These are phyloP conservation scores for Aspergillus brunneoviolaceus DNA, from an alignment of 2,329 filamentous ascomycete species.

Conservation along the genomic window DNA sequence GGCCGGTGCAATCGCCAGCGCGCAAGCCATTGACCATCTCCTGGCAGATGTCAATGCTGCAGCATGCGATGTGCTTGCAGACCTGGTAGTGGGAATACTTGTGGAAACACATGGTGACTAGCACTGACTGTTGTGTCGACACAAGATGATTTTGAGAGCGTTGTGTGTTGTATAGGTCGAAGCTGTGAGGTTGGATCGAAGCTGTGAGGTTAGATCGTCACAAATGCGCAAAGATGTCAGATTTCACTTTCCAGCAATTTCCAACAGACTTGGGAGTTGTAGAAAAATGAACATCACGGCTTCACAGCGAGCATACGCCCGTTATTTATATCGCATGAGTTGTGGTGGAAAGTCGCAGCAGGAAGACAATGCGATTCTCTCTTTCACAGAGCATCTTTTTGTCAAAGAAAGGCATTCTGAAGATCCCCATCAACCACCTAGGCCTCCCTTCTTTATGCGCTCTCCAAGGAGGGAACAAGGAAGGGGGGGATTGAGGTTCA, in stretches of 20 bases:
- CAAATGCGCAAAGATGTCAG: too few species aligned
- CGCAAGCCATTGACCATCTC: slow-evolving; percentile 23
- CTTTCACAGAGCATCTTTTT: not conserved
- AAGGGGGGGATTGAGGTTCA: too few species aligned
- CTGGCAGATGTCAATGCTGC: slow-evolving; percentile 23
- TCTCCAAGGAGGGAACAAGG: not conserved
- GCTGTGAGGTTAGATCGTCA: too few species aligned
- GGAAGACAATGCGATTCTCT: not conserved
- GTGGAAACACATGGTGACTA: slow-evolving; percentile 18
- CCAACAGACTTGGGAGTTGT: too few species aligned
- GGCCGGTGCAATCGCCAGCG: too few species aligned
- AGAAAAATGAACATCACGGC: too few species aligned
- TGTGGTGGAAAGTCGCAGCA: not conserved
- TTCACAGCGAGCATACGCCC: too few species aligned
- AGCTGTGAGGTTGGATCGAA: too few species aligned
- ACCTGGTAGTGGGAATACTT: slow-evolving; percentile 26
- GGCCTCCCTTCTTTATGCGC: not conserved
- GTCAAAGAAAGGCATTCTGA: not conserved
- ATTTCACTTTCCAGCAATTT: too few species aligned
- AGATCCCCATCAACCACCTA: not conserved
- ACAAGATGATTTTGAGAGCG: too few species aligned
- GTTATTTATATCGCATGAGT: not conserved
- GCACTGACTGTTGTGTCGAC: not conserved
- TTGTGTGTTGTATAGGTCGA: too few species aligned
- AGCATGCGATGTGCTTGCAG: slow-evolving; percentile 30